A percentile compares a stretch with the other conserved stretches of the same genome.
These are phyloP conservation scores for Durotheca rogersii DNA, from an alignment of 495 filamentous ascomycete species.

Conservation along the genomic window DNA sequence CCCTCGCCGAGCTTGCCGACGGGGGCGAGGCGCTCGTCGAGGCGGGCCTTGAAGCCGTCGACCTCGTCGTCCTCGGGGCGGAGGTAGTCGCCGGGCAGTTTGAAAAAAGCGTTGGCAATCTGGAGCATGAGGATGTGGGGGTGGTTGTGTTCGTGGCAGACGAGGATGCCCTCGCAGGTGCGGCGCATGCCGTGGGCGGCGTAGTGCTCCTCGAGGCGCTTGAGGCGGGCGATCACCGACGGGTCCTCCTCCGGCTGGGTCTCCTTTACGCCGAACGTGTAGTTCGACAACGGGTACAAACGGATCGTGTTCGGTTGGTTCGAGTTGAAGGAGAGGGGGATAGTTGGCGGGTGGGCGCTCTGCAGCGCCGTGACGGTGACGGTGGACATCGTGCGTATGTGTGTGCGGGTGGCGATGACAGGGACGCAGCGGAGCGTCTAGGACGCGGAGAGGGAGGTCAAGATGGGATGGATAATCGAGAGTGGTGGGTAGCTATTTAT, in stretches of 20 bases:
- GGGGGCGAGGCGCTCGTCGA: conserved; percentile 91
- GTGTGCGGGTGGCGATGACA: too few species aligned
- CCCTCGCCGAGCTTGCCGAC: conserved; percentile 84
- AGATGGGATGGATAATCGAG: too few species aligned
- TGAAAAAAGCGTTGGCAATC: conserved; percentile 99
- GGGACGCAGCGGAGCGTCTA: not conserved
- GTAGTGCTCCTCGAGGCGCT: conserved; percentile 93
- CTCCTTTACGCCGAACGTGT: conserved; percentile 98
- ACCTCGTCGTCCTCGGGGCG: conserved; percentile 85
- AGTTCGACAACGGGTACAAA: conserved; percentile 93
- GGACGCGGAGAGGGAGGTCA: not conserved
- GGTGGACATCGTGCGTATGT: too few species aligned
- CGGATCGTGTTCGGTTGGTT: conserved; percentile 91
- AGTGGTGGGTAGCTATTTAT: too few species aligned
- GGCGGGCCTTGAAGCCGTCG: conserved; percentile 84
- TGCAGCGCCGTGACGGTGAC: conserved; percentile 68
- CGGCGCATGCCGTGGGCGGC: conserved; percentile 88
- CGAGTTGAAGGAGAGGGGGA: conserved; percentile 78
- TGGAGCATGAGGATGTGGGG: conserved; percentile 98
- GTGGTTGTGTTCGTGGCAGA: conserved; percentile 98
- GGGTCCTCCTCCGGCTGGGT: conserved; percentile 97
- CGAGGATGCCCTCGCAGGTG: conserved; percentile 92
- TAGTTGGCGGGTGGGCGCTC: conserved; percentile 72
- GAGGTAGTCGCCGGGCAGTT: conserved; percentile 97
- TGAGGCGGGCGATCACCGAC: conserved; percentile 86